Percentiles rank a stretch among this genome's conserved stretches.
These are phyloP conservation scores for Xylaria intraflava DNA, from an alignment of 495 filamentous ascomycete genomes.

Conservation along the genomic window DNA sequence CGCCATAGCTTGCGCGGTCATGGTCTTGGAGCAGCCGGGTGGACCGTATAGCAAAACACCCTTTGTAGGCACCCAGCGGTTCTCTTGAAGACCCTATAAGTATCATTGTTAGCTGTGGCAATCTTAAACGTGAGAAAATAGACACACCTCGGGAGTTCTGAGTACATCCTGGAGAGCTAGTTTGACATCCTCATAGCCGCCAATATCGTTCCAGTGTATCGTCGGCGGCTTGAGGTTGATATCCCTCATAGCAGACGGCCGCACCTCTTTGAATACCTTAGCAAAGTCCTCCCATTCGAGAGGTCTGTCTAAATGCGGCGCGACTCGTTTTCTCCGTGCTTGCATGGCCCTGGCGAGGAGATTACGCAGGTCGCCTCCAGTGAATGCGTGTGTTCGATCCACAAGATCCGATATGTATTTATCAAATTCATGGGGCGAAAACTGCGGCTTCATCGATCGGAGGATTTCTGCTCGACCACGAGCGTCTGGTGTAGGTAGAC, in stretches of 20 bases:
- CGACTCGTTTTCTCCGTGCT: conserved; percentile 18
- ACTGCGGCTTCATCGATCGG: conserved; percentile 37
- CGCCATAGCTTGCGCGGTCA: conserved; percentile 86
- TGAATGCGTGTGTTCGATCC: conserved; percentile 50
- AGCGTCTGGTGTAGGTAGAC: conserved; percentile 72
- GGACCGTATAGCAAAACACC: conserved; percentile 91
- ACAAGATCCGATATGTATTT: conserved; percentile 38
- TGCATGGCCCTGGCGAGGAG: conserved; percentile 39
- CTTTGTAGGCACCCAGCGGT: conserved; percentile 52
- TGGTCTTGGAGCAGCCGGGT: conserved; percentile 92
- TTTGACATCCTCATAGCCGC: conserved; percentile 79
- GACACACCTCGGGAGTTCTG: conserved; percentile 17
- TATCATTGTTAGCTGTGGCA: not conserved
- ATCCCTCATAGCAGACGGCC: conserved; percentile 84
- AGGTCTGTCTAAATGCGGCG: conserved; percentile 11
- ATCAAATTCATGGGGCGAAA: conserved; percentile 29
- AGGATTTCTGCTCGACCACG: conserved; percentile 69
- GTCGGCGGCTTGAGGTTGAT: conserved; percentile 83
- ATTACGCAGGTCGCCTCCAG: conserved; percentile 39
- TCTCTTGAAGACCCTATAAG: conserved; percentile 17
- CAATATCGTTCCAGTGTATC: conserved; percentile 84
- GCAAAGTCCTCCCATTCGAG: conserved; percentile 38
- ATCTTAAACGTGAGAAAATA: not conserved
- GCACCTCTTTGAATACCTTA: conserved; percentile 39
- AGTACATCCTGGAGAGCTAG: conserved; percentile 36